Evolutionary conservation across 225 moss, liverwort and hornwort genomes (phyloP).

Genomic region (Bryum argenteum): DNA sequence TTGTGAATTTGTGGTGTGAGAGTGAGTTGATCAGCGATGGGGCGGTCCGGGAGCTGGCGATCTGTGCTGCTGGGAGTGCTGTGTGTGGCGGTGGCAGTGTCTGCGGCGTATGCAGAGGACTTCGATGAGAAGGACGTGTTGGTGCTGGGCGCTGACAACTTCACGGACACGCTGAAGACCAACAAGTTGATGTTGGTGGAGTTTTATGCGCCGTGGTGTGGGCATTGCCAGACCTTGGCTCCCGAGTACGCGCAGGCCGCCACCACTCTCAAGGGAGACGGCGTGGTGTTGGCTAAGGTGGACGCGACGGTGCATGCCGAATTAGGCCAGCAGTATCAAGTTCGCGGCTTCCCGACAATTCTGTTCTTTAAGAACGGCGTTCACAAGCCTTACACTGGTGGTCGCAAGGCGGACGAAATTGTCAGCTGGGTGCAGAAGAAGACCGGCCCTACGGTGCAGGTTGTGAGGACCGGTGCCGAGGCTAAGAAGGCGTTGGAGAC

Average conservation of each 20-base stretch:
- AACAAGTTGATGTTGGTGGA: slow-evolving; percentile 50
- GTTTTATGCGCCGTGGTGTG: slow-evolving; percentile 65
- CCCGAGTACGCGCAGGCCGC: slow-evolving; percentile 59
- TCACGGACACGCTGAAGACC: slow-evolving; percentile 43
- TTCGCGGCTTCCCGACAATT: slow-evolving; percentile 68
- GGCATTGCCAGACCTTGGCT: slow-evolving; percentile 53
- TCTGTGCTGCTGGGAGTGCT: slow-evolving; percentile 31
- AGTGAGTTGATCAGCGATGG: slow-evolving; percentile 24
- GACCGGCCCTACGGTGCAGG: slow-evolving; percentile 54
- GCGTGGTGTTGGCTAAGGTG: slow-evolving; percentile 53
- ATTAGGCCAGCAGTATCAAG: slow-evolving; percentile 48
- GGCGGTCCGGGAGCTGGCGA: slow-evolving; percentile 27
- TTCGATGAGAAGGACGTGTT: slow-evolving; percentile 55
- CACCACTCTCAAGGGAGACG: slow-evolving; percentile 38
- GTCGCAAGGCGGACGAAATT: slow-evolving; percentile 63
- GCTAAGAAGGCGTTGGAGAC: slow-evolving; percentile 46
- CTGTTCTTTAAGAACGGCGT: slow-evolving; percentile 71
- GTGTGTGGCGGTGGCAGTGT: slow-evolving; percentile 17
- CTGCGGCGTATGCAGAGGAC: slow-evolving; percentile 18
- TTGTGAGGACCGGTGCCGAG: slow-evolving; percentile 45
- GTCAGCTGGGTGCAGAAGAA: slow-evolving; percentile 75
- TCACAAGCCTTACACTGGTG: slow-evolving; percentile 59
- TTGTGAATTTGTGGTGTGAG: not conserved
- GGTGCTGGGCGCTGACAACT: slow-evolving; percentile 51
- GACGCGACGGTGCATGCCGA: slow-evolving; percentile 65